Conservation (phyloP, 2,329 filamentous ascomycete species). For the Aspergillus costaricaensis region DNA sequence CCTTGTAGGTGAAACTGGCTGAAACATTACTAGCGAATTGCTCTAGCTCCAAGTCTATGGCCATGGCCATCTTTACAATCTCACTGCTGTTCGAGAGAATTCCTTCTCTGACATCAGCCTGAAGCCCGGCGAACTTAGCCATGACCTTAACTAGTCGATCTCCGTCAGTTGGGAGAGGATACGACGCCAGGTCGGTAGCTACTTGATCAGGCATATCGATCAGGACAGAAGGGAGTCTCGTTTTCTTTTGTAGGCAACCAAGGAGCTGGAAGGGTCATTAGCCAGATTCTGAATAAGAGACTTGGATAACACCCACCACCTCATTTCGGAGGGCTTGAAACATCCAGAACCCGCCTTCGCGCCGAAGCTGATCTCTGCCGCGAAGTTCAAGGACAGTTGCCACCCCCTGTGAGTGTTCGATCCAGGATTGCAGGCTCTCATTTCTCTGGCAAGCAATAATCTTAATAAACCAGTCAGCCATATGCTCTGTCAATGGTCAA, state of each 20-base stretch:
- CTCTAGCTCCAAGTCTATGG: not conserved
- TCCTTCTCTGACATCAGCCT: not conserved
- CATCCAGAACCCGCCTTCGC: not conserved
- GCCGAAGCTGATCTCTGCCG: constrained; percentile 1
- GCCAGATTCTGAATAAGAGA: not conserved
- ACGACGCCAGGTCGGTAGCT: not conserved
- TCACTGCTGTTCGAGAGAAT: not conserved
- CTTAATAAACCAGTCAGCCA: not conserved
- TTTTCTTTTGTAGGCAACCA: constrained; percentile 1
- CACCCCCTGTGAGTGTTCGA: constrained; percentile 1
- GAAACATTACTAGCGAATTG: not conserved
- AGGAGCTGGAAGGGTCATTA: not conserved
- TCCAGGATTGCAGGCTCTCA: not conserved
- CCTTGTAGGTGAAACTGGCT: not conserved
- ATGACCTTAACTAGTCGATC: not conserved
- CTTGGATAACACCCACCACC: not conserved
- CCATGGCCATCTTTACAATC: not conserved
- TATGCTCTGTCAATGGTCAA: no score
- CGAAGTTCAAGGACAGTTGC: constrained; percentile 5
- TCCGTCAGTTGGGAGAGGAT: not conserved
- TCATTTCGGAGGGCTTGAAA: constrained; percentile 5
- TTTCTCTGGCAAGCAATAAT: constrained; percentile 1
- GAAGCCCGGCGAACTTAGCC: not conserved
- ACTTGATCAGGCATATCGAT: not conserved
- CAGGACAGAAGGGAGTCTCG: not conserved